Evolutionary conservation across 176 grass and related monocot species (phyloP).

Genomic region (Avena insularis): DNA sequence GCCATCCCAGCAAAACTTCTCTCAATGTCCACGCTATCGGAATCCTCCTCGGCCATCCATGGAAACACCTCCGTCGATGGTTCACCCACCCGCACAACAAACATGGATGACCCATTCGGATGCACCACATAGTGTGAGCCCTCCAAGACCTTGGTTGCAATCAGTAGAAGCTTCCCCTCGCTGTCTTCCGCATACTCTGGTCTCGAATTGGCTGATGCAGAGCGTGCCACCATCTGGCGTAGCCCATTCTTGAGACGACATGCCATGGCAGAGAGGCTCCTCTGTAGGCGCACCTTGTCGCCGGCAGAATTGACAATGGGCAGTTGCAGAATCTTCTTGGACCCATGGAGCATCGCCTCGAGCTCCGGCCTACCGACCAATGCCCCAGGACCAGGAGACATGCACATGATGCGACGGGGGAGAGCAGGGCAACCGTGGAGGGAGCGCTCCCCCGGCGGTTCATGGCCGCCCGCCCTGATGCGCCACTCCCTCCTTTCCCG

Average conservation of each 20-base stretch:
- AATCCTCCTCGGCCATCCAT: conserved; percentile 64
- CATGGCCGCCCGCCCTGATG: too few relatives aligned
- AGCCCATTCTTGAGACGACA: conserved; percentile 65
- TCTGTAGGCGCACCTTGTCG: conserved; percentile 43
- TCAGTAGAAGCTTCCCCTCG: conserved; percentile 57
- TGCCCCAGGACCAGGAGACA: conserved; percentile 23
- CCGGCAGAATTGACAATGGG: not conserved
- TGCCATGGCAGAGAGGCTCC: conserved; percentile 60
- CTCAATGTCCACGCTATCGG: conserved; percentile 42
- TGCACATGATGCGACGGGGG: too few relatives aligned
- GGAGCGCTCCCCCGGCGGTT: too few relatives aligned
- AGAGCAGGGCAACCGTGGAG: too few relatives aligned
- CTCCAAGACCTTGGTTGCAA: conserved; percentile 90
- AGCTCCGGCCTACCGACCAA: conserved; percentile 45
- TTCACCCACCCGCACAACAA: conserved; percentile 56
- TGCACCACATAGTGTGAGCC: conserved; percentile 86
- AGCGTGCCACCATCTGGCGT: conserved; percentile 67
- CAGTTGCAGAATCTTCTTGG: conserved; percentile 14
- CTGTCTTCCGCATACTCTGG: conserved; percentile 41
- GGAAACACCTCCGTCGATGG: conserved; percentile 65
- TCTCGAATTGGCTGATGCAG: conserved; percentile 45
- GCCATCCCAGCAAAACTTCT: conserved; percentile 61
- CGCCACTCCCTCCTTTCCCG: too few relatives aligned
- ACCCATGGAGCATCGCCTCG: conserved; percentile 36
- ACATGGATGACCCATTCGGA: conserved; percentile 91